Base-by-base conservation (phyloP, 768 basidiomycete genomes). In the Panaeolus cyanescens region DNA sequence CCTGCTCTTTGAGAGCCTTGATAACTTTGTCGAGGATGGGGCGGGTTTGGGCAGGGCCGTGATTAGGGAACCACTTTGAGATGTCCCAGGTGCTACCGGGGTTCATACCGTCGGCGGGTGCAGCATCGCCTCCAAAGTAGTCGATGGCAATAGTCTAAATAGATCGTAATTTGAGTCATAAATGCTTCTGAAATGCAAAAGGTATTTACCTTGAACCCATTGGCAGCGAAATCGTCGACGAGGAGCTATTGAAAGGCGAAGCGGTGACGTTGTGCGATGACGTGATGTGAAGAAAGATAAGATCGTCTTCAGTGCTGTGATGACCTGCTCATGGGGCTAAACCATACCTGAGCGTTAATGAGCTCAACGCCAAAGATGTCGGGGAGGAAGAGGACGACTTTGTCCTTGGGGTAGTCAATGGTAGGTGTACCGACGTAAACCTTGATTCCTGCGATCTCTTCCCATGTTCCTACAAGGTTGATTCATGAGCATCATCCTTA, bases 1-100 rank as follows among this genome's bases (percentile, higher is more conserved):
- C 91, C 62, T 83, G 67, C 32, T 73, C 81, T 68, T 85, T 87
- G 62, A 93, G 80, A 0, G 77, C 83, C 4, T 69, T 71, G 32
- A 90, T 77, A 42, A 89, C 84, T 54, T 80, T 83, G 73, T 90
- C 81, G 28, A 90, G 63, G 3, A 66, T 12, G 1, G 85, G 84
- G 12, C 83, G 83, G 1, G 82, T 84, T 10, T 67, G 34, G 0
- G 68, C 77, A 15, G 62, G 25, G 6, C 68, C 69, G 62, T 89
- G 88, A 0, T 65, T 74, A 4, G 33, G 37, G 36, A 85, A 50
- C 86, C 85, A 88, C 28, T 60, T 70, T 20, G 0, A 13, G 3
- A 82, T 5, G 59, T 86, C 74, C 60, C 80, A 83, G 6, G 22
- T 62, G 55, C 65, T 70, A 7, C 72, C 74, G 6, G 75, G 70